Evolutionary conservation across 1,139 yeast species (phyloP).

Genomic region (Eremothecium coryli): DNA sequence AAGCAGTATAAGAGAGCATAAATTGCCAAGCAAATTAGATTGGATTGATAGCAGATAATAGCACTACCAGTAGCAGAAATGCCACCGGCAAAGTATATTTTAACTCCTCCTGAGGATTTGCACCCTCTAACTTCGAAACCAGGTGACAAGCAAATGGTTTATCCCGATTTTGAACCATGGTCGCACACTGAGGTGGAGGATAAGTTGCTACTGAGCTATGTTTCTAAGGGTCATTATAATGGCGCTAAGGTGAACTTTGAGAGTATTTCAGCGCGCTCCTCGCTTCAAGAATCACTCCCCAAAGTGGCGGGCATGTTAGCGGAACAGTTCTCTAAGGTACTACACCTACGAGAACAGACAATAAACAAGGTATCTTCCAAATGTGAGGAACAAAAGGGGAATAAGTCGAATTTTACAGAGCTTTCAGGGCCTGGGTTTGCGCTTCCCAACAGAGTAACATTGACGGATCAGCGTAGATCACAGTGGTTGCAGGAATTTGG

Average conservation of each 20-base stretch:
- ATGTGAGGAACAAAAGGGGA: conserved; percentile 8
- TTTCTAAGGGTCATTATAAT: conserved; percentile 52
- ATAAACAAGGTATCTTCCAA: conserved; percentile 70
- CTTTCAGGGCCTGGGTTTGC: conserved; percentile 28
- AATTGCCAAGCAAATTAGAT: too few species aligned
- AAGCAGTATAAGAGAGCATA: too few species aligned
- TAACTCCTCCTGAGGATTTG: conserved; percentile 29
- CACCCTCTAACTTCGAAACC: conserved; percentile 20
- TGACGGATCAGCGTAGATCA: conserved; percentile 78
- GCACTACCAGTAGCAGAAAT: too few species aligned
- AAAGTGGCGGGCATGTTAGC: conserved; percentile 52
- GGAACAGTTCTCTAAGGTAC: conserved; percentile 54
- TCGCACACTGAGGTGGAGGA: conserved; percentile 51
- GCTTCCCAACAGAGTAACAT: conserved; percentile 51
- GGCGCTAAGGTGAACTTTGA: conserved; percentile 51
- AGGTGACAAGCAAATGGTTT: conserved; percentile 21
- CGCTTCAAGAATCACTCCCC: conserved; percentile 37
- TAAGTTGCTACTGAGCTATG: conserved; percentile 38
- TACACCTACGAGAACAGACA: conserved; percentile 54
- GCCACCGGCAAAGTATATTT: conserved; percentile 27
- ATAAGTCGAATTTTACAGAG: conserved; percentile 13
- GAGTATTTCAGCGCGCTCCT: conserved; percentile 44
- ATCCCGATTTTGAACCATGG: conserved; percentile 82
- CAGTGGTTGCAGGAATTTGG: conserved; percentile 79
- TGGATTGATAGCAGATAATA: too few species aligned